Conservation (phyloP, 202 grass and related monocot genomes). For the Eragrostis tef region DNA sequence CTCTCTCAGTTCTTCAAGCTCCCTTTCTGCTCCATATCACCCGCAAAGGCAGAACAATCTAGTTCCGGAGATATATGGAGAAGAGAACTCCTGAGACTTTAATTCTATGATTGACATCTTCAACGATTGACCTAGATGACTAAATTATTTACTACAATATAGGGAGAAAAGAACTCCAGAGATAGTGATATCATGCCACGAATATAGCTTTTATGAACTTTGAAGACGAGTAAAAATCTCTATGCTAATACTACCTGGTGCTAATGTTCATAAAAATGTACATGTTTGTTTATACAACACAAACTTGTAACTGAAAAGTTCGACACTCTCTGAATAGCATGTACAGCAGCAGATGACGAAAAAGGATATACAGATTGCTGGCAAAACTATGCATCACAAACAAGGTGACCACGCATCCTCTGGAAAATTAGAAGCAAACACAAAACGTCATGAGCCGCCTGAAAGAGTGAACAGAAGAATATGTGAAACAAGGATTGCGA, state of each 20-base stretch:
- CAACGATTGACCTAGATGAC: too few species aligned
- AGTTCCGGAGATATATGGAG: too few species aligned
- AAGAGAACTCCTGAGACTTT: too few species aligned
- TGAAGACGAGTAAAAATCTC: background rate
- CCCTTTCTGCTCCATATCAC: too few species aligned
- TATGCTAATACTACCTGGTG: background rate
- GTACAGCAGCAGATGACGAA: constrained; percentile 18
- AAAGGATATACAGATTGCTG: constrained; percentile 37
- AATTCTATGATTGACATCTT: too few species aligned
- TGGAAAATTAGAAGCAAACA: background rate
- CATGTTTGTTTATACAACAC: constrained; percentile 25
- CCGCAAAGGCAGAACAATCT: too few species aligned
- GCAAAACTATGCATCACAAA: constrained; percentile 17
- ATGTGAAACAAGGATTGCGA: constrained; percentile 16
- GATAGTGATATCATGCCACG: background rate
- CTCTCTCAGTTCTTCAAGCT: too few species aligned
- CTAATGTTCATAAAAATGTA: background rate
- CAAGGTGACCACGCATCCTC: background rate
- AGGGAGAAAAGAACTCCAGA: too few species aligned
- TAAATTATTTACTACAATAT: too few species aligned
- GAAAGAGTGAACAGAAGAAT: background rate
- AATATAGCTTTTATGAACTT: background rate
- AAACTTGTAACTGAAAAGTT: background rate
- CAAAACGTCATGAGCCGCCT: constrained; percentile 30
- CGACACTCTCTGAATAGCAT: constrained; percentile 3